Evolutionary conservation across 805 yeast genomes (phyloP).

Genomic region (Schwanniomyces vanrijiae): DNA sequence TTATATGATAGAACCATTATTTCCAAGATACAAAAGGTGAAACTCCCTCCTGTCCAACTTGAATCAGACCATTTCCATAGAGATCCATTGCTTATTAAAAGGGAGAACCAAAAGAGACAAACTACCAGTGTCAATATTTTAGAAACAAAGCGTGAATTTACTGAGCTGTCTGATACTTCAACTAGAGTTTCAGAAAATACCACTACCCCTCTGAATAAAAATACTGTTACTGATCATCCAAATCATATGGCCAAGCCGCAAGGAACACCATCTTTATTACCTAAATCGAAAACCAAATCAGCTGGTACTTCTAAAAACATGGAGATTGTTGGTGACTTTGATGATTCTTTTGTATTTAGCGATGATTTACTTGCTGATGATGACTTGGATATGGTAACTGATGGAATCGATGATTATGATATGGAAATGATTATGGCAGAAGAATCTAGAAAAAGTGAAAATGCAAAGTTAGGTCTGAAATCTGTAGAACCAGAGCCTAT

Average conservation of each 20-base stretch:
- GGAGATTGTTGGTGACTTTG: slow-evolving; percentile 28
- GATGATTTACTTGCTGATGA: slow-evolving; percentile 28
- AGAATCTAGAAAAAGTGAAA: not conserved
- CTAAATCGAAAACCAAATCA: not conserved
- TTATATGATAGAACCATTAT: slow-evolving; percentile 74
- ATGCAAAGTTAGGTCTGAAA: not conserved
- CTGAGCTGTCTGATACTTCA: not conserved
- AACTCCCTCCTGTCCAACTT: slow-evolving; percentile 27
- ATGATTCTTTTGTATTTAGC: slow-evolving; percentile 41
- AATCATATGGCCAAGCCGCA: not conserved
- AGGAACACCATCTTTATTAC: not conserved
- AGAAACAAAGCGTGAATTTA: slow-evolving; percentile 1
- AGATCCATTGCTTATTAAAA: slow-evolving; percentile 32
- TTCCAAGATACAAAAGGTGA: slow-evolving; percentile 47
- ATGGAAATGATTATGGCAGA: slow-evolving; percentile 18
- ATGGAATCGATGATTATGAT: slow-evolving; percentile 24
- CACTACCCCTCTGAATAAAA: not conserved
- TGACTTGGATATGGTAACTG: slow-evolving; percentile 7
- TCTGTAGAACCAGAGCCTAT: not conserved
- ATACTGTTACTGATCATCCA: not conserved
- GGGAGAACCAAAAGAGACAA: slow-evolving; percentile 22
- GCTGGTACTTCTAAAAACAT: slow-evolving; percentile 9
- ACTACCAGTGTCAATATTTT: slow-evolving; percentile 6
- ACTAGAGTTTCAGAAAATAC: slow-evolving; percentile 9
- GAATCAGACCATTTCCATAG: slow-evolving; percentile 34